phyloP scores from a whole-genome alignment of 495 filamentous ascomycete species.

The Aspergillus incahuasiensis region DNA sequence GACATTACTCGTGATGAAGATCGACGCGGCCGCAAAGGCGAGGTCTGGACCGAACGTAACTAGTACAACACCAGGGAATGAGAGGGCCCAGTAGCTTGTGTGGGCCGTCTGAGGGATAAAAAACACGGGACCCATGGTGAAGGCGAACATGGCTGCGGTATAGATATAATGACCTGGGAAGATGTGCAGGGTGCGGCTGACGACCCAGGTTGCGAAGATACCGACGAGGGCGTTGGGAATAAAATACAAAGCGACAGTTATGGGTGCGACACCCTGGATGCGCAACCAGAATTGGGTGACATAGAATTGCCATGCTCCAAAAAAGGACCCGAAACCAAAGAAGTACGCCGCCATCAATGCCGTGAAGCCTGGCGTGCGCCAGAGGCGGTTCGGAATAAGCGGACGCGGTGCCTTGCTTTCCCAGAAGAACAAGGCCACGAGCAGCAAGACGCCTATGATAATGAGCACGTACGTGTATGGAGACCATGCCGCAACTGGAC shows the following conservation, averaged over 20 bases:
- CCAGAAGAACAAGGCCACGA: conserved; percentile 25
- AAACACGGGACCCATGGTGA: conserved; percentile 28
- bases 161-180: conserved; percentile 49
- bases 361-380: conserved; percentile 41
- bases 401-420: conserved; percentile 26
- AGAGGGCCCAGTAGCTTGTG: conserved; percentile 30
- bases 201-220: conserved; percentile 20
- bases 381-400: conserved; percentile 29
- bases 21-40: conserved; percentile 30
- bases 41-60: conserved; percentile 34
- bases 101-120: conserved; percentile 30
- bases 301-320: conserved; percentile 49
- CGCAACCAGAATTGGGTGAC: conserved; percentile 48
- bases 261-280: conserved; percentile 33
- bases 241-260: conserved; percentile 40
- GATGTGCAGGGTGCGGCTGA: conserved; percentile 40
- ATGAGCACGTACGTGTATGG: conserved; percentile 27
- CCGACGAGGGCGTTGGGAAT: conserved; percentile 40
- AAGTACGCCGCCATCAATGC: conserved; percentile 46
- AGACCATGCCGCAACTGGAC: conserved; percentile 25
- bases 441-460: conserved; percentile 22
- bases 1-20: conserved; percentile 34
- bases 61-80: conserved; percentile 25
- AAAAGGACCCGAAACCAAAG: conserved; percentile 43
- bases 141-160: conserved; percentile 31